Percentiles rank a stretch among this genome's conserved stretches.
phyloP scores from a whole-genome alignment of 2,329 filamentous ascomycete genomes.

The Chaetomium sp. region DNA sequence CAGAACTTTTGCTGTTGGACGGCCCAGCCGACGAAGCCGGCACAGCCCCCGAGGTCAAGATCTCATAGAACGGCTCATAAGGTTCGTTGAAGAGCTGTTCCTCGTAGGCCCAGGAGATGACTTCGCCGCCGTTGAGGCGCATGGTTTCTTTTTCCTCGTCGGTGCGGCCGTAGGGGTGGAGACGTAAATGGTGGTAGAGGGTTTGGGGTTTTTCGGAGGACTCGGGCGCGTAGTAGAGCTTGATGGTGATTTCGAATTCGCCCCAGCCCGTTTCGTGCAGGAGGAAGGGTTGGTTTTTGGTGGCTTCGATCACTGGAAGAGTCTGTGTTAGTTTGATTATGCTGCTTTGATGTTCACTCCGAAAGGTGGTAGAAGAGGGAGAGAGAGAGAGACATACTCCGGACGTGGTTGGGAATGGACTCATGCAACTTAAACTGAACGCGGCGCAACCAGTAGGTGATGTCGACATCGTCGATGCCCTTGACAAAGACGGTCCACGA shows the following conservation, averaged over 20 bases:
- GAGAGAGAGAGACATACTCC: constrained; percentile 46
- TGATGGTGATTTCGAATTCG: constrained; percentile 94
- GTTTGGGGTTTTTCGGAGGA: constrained; percentile 90
- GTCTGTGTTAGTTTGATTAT: not conserved
- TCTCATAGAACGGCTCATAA: constrained; percentile 83
- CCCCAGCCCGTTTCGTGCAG: constrained; percentile 95
- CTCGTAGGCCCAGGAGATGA: constrained; percentile 79
- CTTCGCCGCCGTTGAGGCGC: constrained; percentile 53
- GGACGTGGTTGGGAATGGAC: constrained; percentile 85
- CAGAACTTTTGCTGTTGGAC: constrained; percentile 24
- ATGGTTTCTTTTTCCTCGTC: constrained; percentile 63
- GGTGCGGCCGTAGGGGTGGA: constrained; percentile 83
- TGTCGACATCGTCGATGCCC: constrained; percentile 80
- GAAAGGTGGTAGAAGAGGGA: not conserved
- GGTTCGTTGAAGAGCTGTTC: constrained; percentile 97
- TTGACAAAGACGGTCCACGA: constrained; percentile 94
- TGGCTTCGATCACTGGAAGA: constrained; percentile 59
- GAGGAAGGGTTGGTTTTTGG: constrained; percentile 63
- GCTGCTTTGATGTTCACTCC: not conserved
- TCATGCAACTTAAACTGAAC: constrained; percentile 98
- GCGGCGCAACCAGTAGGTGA: constrained; percentile 92
- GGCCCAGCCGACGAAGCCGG: constrained; percentile 18
- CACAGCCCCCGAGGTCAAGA: constrained; percentile 68
- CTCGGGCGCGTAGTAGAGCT: constrained; percentile 86
- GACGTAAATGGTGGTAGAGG: constrained; percentile 84